Percentiles rank a stretch among this genome's conserved stretches.
These are phyloP conservation scores for Erodium trifolium DNA, from an alignment of 441 rosid species.

Conservation along the genomic window DNA sequence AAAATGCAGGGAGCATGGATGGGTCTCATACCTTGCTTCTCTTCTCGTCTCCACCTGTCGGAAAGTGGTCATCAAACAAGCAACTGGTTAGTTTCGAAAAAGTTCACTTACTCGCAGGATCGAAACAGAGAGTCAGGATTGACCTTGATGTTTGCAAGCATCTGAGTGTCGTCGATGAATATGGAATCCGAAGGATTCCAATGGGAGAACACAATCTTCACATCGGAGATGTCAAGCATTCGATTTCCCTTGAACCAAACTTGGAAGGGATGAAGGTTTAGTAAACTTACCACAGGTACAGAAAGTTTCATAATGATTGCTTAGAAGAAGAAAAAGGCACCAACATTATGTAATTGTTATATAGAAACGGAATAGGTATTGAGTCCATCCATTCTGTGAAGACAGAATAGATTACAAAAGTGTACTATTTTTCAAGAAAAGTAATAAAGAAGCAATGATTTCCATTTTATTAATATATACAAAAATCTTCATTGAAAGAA, in stretches of 20 bases:
- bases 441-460: not conserved
- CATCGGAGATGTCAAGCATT: constrained; percentile 76
- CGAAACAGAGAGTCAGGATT: constrained; percentile 35
- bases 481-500: not conserved
- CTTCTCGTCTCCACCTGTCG: constrained; percentile 40
- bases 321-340: no score
- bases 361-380: constrained; percentile 2
- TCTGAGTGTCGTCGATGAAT: not conserved
- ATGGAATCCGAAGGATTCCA: constrained; percentile 76
- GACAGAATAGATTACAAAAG: not conserved
- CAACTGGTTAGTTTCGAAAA: constrained; percentile 65
- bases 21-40: constrained; percentile 73
- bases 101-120: constrained; percentile 51
- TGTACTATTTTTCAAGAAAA: not conserved
- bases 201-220: constrained; percentile 59
- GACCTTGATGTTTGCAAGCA: constrained; percentile 43
- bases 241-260: constrained; percentile 46
- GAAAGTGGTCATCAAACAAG: constrained; percentile 42
- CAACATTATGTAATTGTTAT: not conserved
- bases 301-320: not conserved
- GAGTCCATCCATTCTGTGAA: not conserved
- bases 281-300: not conserved
- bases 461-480: not conserved
- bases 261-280: constrained; percentile 27
- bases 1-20: constrained; percentile 52